Base-by-base conservation (phyloP, 1,284 basidiomycete species). In the Trichosporon asahii region DNA sequence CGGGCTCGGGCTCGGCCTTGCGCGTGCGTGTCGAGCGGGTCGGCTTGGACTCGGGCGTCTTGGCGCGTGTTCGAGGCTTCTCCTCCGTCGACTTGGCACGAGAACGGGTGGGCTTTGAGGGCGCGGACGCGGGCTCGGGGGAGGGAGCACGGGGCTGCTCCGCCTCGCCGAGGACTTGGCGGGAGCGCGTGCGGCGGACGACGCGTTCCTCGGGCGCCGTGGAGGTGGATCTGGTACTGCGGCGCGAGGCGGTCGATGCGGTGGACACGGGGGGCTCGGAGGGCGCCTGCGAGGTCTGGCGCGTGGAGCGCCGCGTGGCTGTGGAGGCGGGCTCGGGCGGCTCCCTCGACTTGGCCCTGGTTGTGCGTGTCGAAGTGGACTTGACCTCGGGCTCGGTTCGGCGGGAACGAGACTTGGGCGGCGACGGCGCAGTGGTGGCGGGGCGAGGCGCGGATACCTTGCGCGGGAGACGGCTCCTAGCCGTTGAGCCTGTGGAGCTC, bases 121-220 rank as follows among this genome's bases (percentile, higher is more conserved):
- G n/a, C n/a, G n/a, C n/a, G 25, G 55, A 27, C 4, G 9, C 55
- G 49, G 49, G 49, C 29, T 61, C 57, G 27, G 57, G 18, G 44
- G 64, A 37, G 23, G 25, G 5, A 11, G 25, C 64, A 15, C 23
- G 18, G 14, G 27, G 49, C 61, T 64, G 55, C 37, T 71, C 67
- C 18, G 70, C 65, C 46, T 71, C 70, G n/a, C 65, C 67, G 11
- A 70, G 29, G 2, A 70, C 55, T 0, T 66, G 35, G 49, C 69
- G 63, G 15, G 69, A 67, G 37, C 69, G 61, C 25, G 25, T 65
- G 64, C 37, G 64, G 33, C 3, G 68, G 37, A 57, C 53, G 1
- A 27, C 27, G 25, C 29, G 44, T 18, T 33, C 18, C n/a, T 33
- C 29, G 14, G 60, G 29, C 6, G 27, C 29, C 4, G 31, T 9